Evolutionary conservation across 352 stramenopile species (phyloP).

Genomic region (Globisporangium orthogonon): DNA sequence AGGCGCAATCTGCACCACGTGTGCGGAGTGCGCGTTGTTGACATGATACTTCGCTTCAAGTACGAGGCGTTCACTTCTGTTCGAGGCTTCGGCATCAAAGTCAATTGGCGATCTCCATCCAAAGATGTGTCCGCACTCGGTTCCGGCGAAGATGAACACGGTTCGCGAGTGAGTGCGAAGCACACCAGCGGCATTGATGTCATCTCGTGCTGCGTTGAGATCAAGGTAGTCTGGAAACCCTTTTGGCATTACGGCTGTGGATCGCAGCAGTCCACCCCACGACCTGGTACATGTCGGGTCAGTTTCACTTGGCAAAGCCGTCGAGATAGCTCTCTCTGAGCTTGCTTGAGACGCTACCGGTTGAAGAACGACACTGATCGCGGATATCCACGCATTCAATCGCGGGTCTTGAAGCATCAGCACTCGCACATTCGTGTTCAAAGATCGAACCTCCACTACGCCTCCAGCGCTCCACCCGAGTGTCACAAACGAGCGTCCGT

Average conservation of each 20-base stretch:
- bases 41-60: slow-evolving; percentile 18
- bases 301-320: too few relatives aligned
- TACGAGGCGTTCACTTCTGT: slow-evolving; percentile 7
- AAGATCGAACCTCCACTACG: slow-evolving; percentile 32
- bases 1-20: slow-evolving; percentile 34
- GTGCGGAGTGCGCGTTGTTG: slow-evolving; percentile 31
- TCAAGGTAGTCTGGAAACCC: too few relatives aligned
- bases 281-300: neutral
- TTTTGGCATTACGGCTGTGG: neutral
- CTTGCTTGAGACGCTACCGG: neutral
- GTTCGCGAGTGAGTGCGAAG: neutral
- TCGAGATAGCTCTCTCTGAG: neutral
- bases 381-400: slow-evolving; percentile 33
- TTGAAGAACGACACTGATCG: slow-evolving; percentile 13
- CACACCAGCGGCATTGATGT: neutral
- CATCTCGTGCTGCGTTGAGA: neutral
- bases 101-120: slow-evolving; percentile 18
- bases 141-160: slow-evolving; percentile 23
- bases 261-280: slow-evolving; percentile 5
- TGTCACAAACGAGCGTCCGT: slow-evolving; percentile 18
- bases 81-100: neutral
- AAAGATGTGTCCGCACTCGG: slow-evolving; percentile 32
- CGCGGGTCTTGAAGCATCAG: slow-evolving; percentile 38
- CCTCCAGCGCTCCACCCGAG: slow-evolving; percentile 47
- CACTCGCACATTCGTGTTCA: slow-evolving; percentile 15